These are phyloP conservation scores for Yamadazyma conglobata DNA, from an alignment of 1,139 yeast genomes.

Conservation along the genomic window DNA sequence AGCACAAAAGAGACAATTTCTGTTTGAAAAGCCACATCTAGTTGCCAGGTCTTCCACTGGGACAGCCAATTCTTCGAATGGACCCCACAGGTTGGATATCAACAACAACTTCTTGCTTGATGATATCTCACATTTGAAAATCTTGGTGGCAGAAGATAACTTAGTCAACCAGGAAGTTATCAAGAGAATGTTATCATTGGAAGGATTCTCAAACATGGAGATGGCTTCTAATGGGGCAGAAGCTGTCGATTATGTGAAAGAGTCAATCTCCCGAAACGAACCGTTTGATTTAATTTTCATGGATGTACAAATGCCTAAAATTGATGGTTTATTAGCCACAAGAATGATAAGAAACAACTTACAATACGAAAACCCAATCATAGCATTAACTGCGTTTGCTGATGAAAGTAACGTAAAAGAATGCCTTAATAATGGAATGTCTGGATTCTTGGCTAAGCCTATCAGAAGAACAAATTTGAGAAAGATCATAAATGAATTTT, in stretches of 20 bases:
- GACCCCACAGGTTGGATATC: constrained; percentile 18
- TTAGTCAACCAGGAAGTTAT: constrained; percentile 88
- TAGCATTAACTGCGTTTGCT: constrained; percentile 92
- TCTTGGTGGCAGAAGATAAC: constrained; percentile 94
- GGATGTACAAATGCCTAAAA: constrained; percentile 97
- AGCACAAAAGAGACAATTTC: constrained; percentile 4
- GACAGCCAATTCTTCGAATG: constrained; percentile 44
- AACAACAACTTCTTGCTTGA: constrained; percentile 20
- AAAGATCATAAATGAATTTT: constrained; percentile 46
- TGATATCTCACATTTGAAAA: constrained; percentile 40
- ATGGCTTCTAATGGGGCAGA: constrained; percentile 90
- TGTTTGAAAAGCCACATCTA: constrained; percentile 44
- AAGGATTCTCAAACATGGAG: constrained; percentile 68
- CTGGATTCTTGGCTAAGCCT: constrained; percentile 85
- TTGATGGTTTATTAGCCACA: constrained; percentile 86
- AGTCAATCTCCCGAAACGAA: constrained; percentile 38
- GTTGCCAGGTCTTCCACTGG: constrained; percentile 54
- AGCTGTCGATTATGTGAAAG: constrained; percentile 65
- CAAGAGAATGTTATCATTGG: constrained; percentile 74
- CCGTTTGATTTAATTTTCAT: constrained; percentile 74
- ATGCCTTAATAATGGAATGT: constrained; percentile 82
- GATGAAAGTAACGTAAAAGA: constrained; percentile 79
- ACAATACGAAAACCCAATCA: constrained; percentile 69
- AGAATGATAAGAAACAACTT: constrained; percentile 63
- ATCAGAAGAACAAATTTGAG: constrained; percentile 67